Base-by-base conservation (phyloP, 805 yeast genomes). In the Saturnispora sanitii region DNA sequence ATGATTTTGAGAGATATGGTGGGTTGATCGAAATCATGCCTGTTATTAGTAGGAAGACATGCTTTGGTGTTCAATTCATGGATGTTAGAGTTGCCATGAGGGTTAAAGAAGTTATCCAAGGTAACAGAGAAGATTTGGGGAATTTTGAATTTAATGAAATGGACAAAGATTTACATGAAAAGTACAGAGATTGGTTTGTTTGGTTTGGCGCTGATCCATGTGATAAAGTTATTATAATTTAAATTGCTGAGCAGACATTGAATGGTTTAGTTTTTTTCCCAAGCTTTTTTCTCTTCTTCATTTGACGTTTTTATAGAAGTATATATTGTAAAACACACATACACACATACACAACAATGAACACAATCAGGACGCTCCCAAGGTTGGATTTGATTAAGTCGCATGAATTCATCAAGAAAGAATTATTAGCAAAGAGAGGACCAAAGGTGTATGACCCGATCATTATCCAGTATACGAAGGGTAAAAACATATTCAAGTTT, bases 151-250 rank as follows among this genome's bases (percentile, higher is more conserved):
- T 25, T 15, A 20, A 6, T 6, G 13, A 6, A 13, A 6, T 16
- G 15, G 33, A 33, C 16, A 16, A n/a, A 6, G 23, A 21, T 16
- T 16, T 19, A 12, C 20, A 36, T 6, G 38, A 38, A 2, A 75
- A 69, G 48, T 82, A 78, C 50, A 56, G 55, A 9, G 71, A 64
- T 4, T 83, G 92, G 92, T 58, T 66, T 6, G 58, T 79, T 2
- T 71, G 77, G 75, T 83, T 73, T 48, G 83, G 81, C 0, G 70
- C 68, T 33, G 94, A 83, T 55, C 71, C 73, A 1, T 67, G 83
- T 6, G 87, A 81, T 48, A 65, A 45, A 58, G 43, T 25, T 17
- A 11, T 76, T 2, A 41, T 47, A 3, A 1, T 40, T 13, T 40
- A 30, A 34, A 22, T 4, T 26, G 33, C 33, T 30, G 19, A 30